These are phyloP conservation scores for Craspedostauros australis DNA, from an alignment of 108 stramenopile genomes.

Conservation along the genomic window DNA sequence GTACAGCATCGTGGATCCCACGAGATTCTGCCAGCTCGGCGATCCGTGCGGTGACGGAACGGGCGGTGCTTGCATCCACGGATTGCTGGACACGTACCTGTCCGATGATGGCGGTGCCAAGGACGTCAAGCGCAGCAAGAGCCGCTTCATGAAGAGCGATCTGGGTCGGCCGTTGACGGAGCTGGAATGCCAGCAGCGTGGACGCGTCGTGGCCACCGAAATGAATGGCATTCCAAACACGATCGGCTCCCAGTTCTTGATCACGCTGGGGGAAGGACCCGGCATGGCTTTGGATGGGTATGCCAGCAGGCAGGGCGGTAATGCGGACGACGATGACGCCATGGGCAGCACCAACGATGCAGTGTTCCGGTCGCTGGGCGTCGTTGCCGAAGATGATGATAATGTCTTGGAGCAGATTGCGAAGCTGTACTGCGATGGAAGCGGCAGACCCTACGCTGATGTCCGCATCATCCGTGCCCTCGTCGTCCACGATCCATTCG, in stretches of 20 bases:
- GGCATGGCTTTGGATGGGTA: slow-evolving; percentile 61
- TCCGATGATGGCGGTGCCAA: slow-evolving; percentile 1
- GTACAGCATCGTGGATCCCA: slow-evolving; percentile 60
- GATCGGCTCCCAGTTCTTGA: slow-evolving; percentile 91
- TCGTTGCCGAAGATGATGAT: slow-evolving; percentile 88
- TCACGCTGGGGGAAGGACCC: slow-evolving; percentile 72
- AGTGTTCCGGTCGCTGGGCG: slow-evolving; percentile 75
- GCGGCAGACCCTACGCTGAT: slow-evolving; percentile 94
- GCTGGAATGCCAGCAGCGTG: slow-evolving; percentile 57
- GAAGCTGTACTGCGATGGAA: slow-evolving; percentile 80
- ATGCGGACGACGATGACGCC: neutral
- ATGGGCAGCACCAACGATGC: slow-evolving; percentile 29
- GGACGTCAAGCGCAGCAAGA: slow-evolving; percentile 26
- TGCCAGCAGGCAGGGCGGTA: neutral
- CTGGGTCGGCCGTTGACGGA: slow-evolving; percentile 51
- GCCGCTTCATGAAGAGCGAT: slow-evolving; percentile 52
- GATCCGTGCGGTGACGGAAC: slow-evolving; percentile 92
- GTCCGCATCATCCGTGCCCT: slow-evolving; percentile 85
- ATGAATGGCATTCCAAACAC: slow-evolving; percentile 59
- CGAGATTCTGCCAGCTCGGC: slow-evolving; percentile 71
- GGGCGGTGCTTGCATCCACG: slow-evolving; percentile 88
- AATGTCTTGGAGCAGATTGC: slow-evolving; percentile 78
- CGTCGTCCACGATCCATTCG: slow-evolving; percentile 93
- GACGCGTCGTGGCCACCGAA: slow-evolving; percentile 67
- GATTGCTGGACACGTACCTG: slow-evolving; percentile 42